Evolutionary conservation across 2,329 filamentous ascomycete genomes (phyloP).

Genomic region (Hypoxylon rubiginosum): DNA sequence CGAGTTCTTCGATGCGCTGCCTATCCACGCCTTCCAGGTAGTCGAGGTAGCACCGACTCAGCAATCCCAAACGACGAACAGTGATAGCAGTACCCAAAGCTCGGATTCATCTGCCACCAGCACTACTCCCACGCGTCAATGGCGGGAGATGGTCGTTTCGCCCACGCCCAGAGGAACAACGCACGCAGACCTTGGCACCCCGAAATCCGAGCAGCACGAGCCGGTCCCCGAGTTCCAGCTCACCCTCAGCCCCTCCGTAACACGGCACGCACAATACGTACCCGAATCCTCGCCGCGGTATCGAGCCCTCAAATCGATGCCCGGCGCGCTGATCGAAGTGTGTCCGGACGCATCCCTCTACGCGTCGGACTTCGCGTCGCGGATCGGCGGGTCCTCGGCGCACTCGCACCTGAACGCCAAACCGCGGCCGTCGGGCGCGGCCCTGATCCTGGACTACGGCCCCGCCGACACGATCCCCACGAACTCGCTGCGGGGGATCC

Average conservation of each 20-base stretch:
- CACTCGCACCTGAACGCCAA: conserved; percentile 59
- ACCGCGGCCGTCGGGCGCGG: conserved; percentile 79
- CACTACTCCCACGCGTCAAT: conserved; percentile 66
- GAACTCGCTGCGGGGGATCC: conserved; percentile 92
- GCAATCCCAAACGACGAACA: conserved; percentile 58
- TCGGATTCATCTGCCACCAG: conserved; percentile 60
- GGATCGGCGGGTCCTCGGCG: conserved; percentile 78
- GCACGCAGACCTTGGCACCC: conserved; percentile 66
- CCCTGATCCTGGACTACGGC: conserved; percentile 96
- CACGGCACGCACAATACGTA: conserved; percentile 86
- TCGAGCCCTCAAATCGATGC: conserved; percentile 75
- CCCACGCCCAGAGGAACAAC: conserved; percentile 70
- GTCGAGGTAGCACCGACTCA: conserved; percentile 65
- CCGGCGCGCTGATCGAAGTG: conserved; percentile 85
- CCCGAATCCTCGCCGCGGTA: conserved; percentile 87
- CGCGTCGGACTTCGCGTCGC: conserved; percentile 82
- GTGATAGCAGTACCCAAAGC: conserved; percentile 50
- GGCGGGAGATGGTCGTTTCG: conserved; percentile 86
- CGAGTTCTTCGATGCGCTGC: conserved; percentile 98
- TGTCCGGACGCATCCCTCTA: conserved; percentile 89
- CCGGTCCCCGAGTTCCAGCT: conserved; percentile 87
- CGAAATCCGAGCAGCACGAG: conserved; percentile 65
- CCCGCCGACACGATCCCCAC: conserved; percentile 81
- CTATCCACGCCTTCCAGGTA: conserved; percentile 94
- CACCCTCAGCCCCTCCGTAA: conserved; percentile 79